Evolutionary conservation across 148 eudicot species (phyloP).

Genomic region (Persicaria maculosa): DNA sequence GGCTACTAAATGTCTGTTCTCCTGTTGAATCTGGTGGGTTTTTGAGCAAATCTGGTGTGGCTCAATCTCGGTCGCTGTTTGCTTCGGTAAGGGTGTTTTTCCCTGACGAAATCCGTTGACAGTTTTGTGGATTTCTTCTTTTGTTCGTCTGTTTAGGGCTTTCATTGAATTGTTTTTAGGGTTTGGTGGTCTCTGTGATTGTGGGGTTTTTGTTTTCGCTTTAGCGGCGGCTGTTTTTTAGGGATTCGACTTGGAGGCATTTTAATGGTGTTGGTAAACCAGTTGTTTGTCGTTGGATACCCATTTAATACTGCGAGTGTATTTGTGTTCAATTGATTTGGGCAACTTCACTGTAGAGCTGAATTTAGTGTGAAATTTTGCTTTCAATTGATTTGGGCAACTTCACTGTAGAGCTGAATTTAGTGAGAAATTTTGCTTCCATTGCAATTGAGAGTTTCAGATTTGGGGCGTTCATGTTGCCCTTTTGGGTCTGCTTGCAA

Average conservation of each 20-base stretch:
- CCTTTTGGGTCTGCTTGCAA: background rate
- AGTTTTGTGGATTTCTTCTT: slow-evolving; percentile 5
- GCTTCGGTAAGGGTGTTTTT: background rate
- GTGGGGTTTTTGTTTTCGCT: background rate
- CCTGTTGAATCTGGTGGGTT: slow-evolving; percentile 8
- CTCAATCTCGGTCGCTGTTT: slow-evolving; percentile 1
- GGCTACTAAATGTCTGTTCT: background rate
- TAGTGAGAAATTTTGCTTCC: background rate
- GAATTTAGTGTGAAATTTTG: background rate
- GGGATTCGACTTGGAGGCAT: too few species aligned
- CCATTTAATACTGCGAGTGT: background rate
- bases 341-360: background rate
- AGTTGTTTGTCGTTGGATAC: background rate
- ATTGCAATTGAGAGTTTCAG: background rate
- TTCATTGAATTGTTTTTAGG: background rate
- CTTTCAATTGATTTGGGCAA: background rate
- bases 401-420: background rate
- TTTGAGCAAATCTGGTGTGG: slow-evolving; percentile 12
- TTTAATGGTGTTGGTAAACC: background rate
- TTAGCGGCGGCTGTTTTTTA: too few species aligned
- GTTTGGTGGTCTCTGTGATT: background rate
- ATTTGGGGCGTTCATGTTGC: background rate
- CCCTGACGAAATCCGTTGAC: background rate
- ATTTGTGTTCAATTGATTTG: background rate
- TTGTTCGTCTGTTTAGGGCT: background rate